phyloP scores from a whole-genome alignment of 371 early-diverging fungal species.

The Circinella minor region DNA sequence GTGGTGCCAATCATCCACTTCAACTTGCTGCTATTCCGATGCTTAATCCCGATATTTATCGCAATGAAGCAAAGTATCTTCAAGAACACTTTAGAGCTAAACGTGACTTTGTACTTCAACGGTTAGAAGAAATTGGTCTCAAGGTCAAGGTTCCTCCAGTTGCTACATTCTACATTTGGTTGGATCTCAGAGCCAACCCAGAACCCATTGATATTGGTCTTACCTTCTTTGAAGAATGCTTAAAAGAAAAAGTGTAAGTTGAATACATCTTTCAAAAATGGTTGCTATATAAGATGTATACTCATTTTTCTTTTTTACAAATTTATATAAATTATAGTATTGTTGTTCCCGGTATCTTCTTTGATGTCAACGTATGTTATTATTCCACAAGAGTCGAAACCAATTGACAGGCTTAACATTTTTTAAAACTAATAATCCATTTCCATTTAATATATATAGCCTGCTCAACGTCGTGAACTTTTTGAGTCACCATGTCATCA shows the following conservation, averaged over 20 bases:
- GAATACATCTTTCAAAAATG: not conserved
- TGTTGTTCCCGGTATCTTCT: slow-evolving; percentile 57
- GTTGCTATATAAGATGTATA: not conserved
- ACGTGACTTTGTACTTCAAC: slow-evolving; percentile 45
- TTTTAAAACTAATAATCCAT: not conserved
- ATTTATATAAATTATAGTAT: slow-evolving; percentile 19
- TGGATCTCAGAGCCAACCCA: slow-evolving; percentile 44
- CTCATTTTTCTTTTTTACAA: not conserved
- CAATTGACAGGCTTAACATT: not conserved
- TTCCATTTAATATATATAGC: slow-evolving; percentile 19
- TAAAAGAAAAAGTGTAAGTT: slow-evolving; percentile 51
- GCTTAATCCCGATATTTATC: slow-evolving; percentile 41
- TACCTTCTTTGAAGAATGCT: slow-evolving; percentile 53
- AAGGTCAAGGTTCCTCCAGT: slow-evolving; percentile 40
- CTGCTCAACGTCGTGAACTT: slow-evolving; percentile 53
- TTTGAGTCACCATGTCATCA: slow-evolving; percentile 57
- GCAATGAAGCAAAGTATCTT: slow-evolving; percentile 41
- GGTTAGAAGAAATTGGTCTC: slow-evolving; percentile 45
- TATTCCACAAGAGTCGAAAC: too few relatives aligned
- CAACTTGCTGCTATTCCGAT: slow-evolving; percentile 53
- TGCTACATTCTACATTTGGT: slow-evolving; percentile 58
- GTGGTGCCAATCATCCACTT: slow-evolving; percentile 56
- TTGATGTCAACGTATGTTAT: slow-evolving; percentile 52
- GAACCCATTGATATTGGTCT: slow-evolving; percentile 53
- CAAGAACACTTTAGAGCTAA: slow-evolving; percentile 51